Base-by-base conservation (phyloP, 768 basidiomycete genomes). In the Leccinum sublutescens region DNA sequence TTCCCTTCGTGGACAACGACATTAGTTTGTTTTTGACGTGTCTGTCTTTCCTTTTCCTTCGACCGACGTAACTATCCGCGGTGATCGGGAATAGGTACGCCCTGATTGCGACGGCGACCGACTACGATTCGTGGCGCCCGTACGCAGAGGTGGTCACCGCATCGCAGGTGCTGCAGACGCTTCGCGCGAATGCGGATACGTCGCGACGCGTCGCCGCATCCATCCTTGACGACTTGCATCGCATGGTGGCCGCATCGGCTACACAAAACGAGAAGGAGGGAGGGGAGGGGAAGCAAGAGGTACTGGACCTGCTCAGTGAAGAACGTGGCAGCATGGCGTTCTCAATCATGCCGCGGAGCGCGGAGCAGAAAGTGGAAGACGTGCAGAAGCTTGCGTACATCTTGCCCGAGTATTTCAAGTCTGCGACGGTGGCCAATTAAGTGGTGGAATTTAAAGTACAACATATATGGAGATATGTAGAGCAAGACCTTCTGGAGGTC, bases 61-160 rank as follows among this genome's bases (percentile, higher is more conserved):
- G 17, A 40, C 15, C 7, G 8, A 40, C 17, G 38, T 17, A 40
- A 40, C 17, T 17, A 6, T 40, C 17, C 38, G 17, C 17, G 38
- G 38, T 17, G 17, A 40, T n/a, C 17, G 17, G 38, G 17, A 17
- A 40, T n/a, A 98, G 95, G 69, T 98, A 98, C 71, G 93, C 91
- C 0, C 83, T 98, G 56, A 87, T 98, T 62, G 93, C 89, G 17
- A 92, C 89, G 2, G 82, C 88, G 23, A 98, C 96, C 3, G 95
- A 98, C 77, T 98, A 96, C 73, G 96, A 98, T 74, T 88, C 94
- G 2, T 99, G 95, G 95, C 78, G 95, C 31, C 85, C 85, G 4
- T 81, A 88, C 34, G 82, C 86, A 27, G 89, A 84, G 11, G 81
- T 88, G 5, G 96, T 98, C 56, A 98, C 96, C 1, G 87, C 93